Evolutionary conservation across 495 filamentous ascomycete genomes (phyloP), one percentile per base, ranked within the genome.

Genomic region (Thozetella sp.): DNA sequence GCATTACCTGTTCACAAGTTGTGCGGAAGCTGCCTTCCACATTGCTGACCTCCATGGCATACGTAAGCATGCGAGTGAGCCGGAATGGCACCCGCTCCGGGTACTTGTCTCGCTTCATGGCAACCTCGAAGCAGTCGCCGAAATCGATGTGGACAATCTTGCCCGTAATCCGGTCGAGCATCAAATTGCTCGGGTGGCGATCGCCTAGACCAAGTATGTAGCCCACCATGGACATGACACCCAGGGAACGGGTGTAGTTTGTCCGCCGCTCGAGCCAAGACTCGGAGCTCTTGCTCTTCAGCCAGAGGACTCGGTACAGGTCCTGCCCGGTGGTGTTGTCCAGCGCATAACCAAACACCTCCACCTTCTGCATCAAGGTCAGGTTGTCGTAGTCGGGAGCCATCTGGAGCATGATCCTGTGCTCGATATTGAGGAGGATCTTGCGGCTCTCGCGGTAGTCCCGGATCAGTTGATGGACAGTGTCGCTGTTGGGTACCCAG

Each of bases 201-300:
- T 99, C 95, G 26, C 95, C 95, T 46, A 99, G 83, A 62, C 95
- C 95, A 45, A 99, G 89, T 67, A 99, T 97, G 69, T 99, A 98
- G 56, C 95, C 95, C 10, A 97, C 95, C 94, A 99, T 99, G n/a
- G 93, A 97, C 95, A 98, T 99, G 58, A 97, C 96, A 63, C 92
- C 95, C 15, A 98, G 84, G 15, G 95, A 98, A 56, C 95, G 89
- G 40, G 96, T 98, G 77, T 98, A 99, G 67, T 97, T 99, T 2
- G 95, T 98, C 20, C 95, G 90, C 51, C 95, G 85, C 68, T 97
- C 94, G 51, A 99, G 86, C 95, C 95, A 99, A 6, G 93, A 88
- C 71, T 99, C 95, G 0, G 95, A 98, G 65, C 90, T 94, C 82
- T 97, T 97, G 73, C 91, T 95, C 86, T 98, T 98, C 51, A 99